Percentiles rank a stretch among this genome's conserved stretches.
phyloP scores from a whole-genome alignment of 805 yeast genomes.

The Candida tammaniensis region DNA sequence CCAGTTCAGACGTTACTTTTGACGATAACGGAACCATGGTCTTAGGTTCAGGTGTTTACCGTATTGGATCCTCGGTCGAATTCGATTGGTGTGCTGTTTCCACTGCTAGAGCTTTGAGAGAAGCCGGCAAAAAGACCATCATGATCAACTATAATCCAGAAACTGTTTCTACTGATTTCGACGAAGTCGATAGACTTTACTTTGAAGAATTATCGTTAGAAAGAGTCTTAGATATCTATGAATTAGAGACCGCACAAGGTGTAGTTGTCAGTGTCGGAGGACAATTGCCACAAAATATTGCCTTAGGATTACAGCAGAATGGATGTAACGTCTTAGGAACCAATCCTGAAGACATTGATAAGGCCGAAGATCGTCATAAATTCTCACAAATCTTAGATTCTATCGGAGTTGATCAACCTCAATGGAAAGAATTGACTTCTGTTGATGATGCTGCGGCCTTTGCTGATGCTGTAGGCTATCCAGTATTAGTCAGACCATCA shows the following conservation, averaged over 20 bases:
- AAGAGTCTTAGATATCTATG: slow-evolving; percentile 96
- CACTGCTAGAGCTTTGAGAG: slow-evolving; percentile 91
- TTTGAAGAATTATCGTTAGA: slow-evolving; percentile 94
- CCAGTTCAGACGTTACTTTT: slow-evolving; percentile 77
- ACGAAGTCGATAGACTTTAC: slow-evolving; percentile 95
- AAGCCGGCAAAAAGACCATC: slow-evolving; percentile 81
- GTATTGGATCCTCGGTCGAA: slow-evolving; percentile 98
- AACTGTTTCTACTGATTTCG: slow-evolving; percentile 98
- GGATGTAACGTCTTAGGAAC: slow-evolving; percentile 94
- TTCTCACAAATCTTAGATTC: slow-evolving; percentile 92
- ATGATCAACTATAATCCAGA: slow-evolving; percentile 99
- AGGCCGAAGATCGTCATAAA: slow-evolving; percentile 98
- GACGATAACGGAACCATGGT: slow-evolving; percentile 92
- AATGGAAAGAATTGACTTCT: slow-evolving; percentile 93
- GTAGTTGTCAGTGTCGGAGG: slow-evolving; percentile 98
- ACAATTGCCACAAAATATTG: slow-evolving; percentile 96
- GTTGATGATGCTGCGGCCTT: slow-evolving; percentile 80
- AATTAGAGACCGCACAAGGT: slow-evolving; percentile 84
- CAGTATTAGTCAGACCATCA: slow-evolving; percentile 96
- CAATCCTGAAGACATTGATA: slow-evolving; percentile 89
- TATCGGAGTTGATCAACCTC: slow-evolving; percentile 93
- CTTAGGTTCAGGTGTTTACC: slow-evolving; percentile 97
- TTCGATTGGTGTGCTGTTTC: slow-evolving; percentile 99
- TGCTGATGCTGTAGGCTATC: slow-evolving; percentile 86
- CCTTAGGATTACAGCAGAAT: slow-evolving; percentile 71